Evolutionary conservation across 176 grass and related monocot genomes (phyloP), one percentile per base, ranked within the genome.

Genomic region (Ensete ventricosum): DNA sequence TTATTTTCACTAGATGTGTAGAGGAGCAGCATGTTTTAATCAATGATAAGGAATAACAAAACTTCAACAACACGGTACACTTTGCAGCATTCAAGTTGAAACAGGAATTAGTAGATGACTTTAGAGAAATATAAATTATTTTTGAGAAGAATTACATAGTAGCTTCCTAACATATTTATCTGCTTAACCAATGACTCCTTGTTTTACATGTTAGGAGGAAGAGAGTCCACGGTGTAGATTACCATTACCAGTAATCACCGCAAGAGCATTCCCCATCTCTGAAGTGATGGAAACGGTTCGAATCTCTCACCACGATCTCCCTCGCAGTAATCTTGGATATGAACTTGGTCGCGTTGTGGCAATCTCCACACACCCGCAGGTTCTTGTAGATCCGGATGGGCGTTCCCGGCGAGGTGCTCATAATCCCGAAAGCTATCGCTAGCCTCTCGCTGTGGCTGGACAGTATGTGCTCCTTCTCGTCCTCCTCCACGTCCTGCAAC

Each of bases 201-300:
- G 34, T 43, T 43, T 43, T 43, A 43, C 34, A 43, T 43, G 5
- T 6, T 43, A 6, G 34, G 4, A 43, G 34, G 4, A 34, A 34
- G 29, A 34, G 29, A 43, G 34, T 43, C 6, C 34, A 43, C 4
- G 5, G 3, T 4, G 25, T 55, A 43, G 48, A 57, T 84, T 76
- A 23, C 22, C 22, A 23, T 25, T 25, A 92, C 90, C 90, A 92
- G 74, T 86, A 92, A 79, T 92, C 90, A 64, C 90, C 84, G 78
- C 90, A 92, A 72, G 90, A 92, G 77, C 90, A 92, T 5, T 66
- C 53, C 9, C 90, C 86, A 79, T 89, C 81, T 86, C 82, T 87
- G 50, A 92, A 92, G 72, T 89, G 90, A 68, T 92, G 90, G 64
- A 92, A 92, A 11, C 90, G 84, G 51, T 92, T 92, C 75, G 90